Evolutionary conservation across 148 eudicot species (phyloP).

Genomic region (Spergularia bocconei): DNA sequence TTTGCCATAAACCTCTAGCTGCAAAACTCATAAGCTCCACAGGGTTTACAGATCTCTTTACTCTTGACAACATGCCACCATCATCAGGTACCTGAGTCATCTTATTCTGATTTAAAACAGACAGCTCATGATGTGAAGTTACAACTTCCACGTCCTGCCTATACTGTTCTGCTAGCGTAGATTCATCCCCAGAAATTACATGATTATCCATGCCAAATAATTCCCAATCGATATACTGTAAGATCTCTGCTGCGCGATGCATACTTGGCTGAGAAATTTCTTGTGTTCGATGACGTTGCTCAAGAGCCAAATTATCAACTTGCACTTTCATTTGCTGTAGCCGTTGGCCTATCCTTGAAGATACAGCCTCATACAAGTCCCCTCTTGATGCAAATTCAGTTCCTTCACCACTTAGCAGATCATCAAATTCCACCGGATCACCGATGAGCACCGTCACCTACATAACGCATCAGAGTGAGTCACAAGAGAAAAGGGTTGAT

Average conservation of each 20-base stretch:
- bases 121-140: constrained; percentile 23
- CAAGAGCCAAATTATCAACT: constrained; percentile 58
- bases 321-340: constrained; percentile 57
- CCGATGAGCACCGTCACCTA: constrained; percentile 91
- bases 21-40: constrained; percentile 66
- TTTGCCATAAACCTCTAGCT: constrained; percentile 52
- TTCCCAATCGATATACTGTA: constrained; percentile 76
- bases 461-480: not conserved
- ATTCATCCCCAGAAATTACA: constrained; percentile 29
- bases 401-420: constrained; percentile 44
- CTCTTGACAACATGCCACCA: constrained; percentile 53
- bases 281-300: constrained; percentile 40
- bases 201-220: constrained; percentile 50
- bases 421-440: constrained; percentile 79
- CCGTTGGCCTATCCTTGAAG: constrained; percentile 65
- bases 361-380: constrained; percentile 62
- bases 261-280: constrained; percentile 29
- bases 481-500: not conserved
- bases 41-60: constrained; percentile 44
- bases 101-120: constrained; percentile 22
- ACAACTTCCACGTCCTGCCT: constrained; percentile 10
- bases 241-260: constrained; percentile 45
- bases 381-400: constrained; percentile 42
- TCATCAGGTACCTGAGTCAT: constrained; percentile 28
- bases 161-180: constrained; percentile 14